phyloP scores from a whole-genome alignment of 2,329 filamentous ascomycete species.

The Aureobasidium sp. region DNA sequence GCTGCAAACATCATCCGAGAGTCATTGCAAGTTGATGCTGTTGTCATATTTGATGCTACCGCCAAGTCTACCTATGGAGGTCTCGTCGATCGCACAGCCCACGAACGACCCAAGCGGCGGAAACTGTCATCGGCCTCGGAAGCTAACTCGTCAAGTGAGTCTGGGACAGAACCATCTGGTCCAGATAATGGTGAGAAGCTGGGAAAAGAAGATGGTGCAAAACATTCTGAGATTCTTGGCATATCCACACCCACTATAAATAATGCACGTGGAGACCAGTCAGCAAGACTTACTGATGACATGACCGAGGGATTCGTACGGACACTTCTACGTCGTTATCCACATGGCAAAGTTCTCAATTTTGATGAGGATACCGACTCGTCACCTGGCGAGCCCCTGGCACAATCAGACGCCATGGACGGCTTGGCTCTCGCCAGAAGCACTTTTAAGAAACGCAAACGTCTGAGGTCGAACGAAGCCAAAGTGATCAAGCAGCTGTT shows the following conservation, averaged over 20 bases:
- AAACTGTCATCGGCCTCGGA: background rate
- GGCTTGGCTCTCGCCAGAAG: background rate
- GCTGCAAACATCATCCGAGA: slow-evolving; percentile 36
- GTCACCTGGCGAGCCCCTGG: slow-evolving; percentile 15
- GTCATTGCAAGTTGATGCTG: slow-evolving; percentile 36
- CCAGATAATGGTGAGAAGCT: background rate
- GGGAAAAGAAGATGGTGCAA: background rate
- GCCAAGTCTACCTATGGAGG: slow-evolving; percentile 14
- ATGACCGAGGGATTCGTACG: slow-evolving; percentile 17
- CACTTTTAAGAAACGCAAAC: background rate
- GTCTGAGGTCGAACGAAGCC: background rate
- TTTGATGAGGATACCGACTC: slow-evolving; percentile 24
- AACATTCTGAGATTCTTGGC: slow-evolving; percentile 2
- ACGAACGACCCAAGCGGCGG: slow-evolving; percentile 1
- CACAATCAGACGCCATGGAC: background rate
- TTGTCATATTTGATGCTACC: slow-evolving; percentile 30
- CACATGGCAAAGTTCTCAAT: slow-evolving; percentile 26
- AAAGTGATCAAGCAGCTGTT: slow-evolving; percentile 21
- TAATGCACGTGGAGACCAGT: background rate
- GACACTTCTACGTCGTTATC: slow-evolving; percentile 21
- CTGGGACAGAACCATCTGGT: background rate
- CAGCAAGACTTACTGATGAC: background rate
- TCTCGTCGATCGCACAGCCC: slow-evolving; percentile 1
- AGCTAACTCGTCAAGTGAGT: background rate
- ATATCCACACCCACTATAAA: background rate